These are phyloP conservation scores for Calonectria naviculata DNA, from an alignment of 2,329 filamentous ascomycete genomes.

Conservation along the genomic window DNA sequence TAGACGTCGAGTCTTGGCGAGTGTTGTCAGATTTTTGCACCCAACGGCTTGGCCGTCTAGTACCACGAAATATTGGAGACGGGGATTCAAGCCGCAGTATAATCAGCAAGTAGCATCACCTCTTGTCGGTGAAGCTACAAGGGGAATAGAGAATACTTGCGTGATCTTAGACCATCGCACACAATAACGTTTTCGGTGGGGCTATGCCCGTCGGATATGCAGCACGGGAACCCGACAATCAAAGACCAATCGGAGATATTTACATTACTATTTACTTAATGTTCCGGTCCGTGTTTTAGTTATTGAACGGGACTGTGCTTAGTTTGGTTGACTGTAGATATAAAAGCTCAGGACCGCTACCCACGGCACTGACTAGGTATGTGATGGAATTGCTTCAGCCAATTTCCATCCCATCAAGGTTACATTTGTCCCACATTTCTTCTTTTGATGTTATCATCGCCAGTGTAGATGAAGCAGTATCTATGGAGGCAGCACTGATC, in stretches of 20 bases:
- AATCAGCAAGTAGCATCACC: neutral
- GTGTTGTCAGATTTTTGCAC: neutral
- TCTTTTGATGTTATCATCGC: neutral
- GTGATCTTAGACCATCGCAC: slow-evolving; percentile 5
- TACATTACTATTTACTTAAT: neutral
- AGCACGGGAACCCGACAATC: neutral
- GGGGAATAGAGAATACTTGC: neutral
- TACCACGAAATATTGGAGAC: neutral
- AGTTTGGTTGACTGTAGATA: neutral
- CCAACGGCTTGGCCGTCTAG: neutral
- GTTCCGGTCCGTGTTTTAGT: neutral
- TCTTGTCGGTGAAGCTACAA: neutral
- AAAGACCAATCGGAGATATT: neutral
- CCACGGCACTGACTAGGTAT: too few species aligned
- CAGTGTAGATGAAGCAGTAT: neutral
- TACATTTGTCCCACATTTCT: too few species aligned
- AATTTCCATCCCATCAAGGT: too few species aligned
- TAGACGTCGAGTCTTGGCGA: too few species aligned
- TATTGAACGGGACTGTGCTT: neutral
- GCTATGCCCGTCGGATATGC: neutral
- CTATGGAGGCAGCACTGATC: neutral
- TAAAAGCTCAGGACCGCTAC: neutral
- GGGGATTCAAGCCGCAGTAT: too few species aligned
- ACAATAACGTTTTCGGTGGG: neutral
- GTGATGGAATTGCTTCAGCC: too few species aligned